These are phyloP conservation scores for Vicia villosa DNA, from an alignment of 306 rosid species.

Conservation along the genomic window DNA sequence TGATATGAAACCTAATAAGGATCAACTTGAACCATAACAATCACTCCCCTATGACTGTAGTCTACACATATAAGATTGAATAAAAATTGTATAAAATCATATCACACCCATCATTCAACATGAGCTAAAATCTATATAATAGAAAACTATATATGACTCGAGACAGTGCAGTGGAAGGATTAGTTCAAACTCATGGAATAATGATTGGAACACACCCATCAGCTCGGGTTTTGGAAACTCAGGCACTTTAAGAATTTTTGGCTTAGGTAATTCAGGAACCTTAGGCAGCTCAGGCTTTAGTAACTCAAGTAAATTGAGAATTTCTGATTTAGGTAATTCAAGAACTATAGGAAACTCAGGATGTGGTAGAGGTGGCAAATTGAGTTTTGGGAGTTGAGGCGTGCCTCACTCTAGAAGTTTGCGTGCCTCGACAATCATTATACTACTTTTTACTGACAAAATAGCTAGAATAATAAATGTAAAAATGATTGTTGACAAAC, in stretches of 20 bases:
- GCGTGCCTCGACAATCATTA: constrained; percentile 38
- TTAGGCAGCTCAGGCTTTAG: neutral
- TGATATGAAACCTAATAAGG: neutral
- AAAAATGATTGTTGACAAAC: constrained; percentile 3
- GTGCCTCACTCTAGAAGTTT: constrained; percentile 30
- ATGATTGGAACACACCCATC: neutral
- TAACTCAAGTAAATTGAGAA: neutral
- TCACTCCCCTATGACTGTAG: neutral
- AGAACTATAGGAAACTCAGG: neutral
- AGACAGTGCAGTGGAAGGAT: neutral
- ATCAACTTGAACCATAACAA: neutral
- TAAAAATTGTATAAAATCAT: neutral
- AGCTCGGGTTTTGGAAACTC: neutral
- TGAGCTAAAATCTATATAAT: neutral
- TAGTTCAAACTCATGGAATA: constrained; percentile 7
- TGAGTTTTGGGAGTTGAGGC: neutral
- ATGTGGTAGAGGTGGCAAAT: neutral
- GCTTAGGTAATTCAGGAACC: neutral
- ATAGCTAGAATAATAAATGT: constrained; percentile 23
- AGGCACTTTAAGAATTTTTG: neutral
- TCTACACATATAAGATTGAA: too few relatives aligned
- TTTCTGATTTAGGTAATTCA: neutral
- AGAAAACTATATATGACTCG: neutral
- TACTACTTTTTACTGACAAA: constrained; percentile 3
- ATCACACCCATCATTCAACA: neutral